Base-by-base conservation (phyloP, 176 grass and related monocot genomes). In the Themeda triandra region DNA sequence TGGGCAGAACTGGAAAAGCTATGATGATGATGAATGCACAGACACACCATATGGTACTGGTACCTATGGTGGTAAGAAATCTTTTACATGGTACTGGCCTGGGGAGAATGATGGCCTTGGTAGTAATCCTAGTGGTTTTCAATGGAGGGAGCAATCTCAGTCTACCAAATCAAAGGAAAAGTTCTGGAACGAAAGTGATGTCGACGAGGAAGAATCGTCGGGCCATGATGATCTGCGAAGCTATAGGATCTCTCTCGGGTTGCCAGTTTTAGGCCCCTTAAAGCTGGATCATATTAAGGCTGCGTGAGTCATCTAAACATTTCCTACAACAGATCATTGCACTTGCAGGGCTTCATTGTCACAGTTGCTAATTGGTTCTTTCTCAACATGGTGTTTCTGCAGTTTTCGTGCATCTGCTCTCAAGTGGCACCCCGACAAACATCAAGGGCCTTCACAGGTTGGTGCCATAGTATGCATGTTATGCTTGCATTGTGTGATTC, bases 351-450 rank as follows among this genome's bases (percentile, higher is more conserved):
- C 62, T 69, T 71, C 35, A 59, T 29, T 28, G 30, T 56, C 49
- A 31, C 25, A 25, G 32, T 73, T 82, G 10, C 45, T 79, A 45
- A 84, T 87, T 69, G 13, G 1, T 39, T 66, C 12, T 83, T 21
- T 76, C 29, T 84, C 9, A 35, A 59, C 15, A 41, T 11, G n/a
- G 71, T 39, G 14, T 45, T 63, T 88, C 44, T 63, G 73, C 85
- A 98, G 95, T 74, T 98, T 93, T 56, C 92, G 83, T 0, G 74
- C 82, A 46, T 90, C 91, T 56, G 95, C 92, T 85, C 94, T 98
- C 77, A 95, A 90, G 63, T 98, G 95, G 95, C 95, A 98, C 71
- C 95, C 95, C 4, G 89, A 98, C 64, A 98, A 95, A 71, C 92
- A 98, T 88, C 86, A 92, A 83, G 92, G 92, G 27, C 42, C 91